Evolutionary conservation across 2,329 filamentous ascomycete genomes (phyloP), one percentile per base, ranked within the genome.

Genomic region (Colletotrichum endophyticum): DNA sequence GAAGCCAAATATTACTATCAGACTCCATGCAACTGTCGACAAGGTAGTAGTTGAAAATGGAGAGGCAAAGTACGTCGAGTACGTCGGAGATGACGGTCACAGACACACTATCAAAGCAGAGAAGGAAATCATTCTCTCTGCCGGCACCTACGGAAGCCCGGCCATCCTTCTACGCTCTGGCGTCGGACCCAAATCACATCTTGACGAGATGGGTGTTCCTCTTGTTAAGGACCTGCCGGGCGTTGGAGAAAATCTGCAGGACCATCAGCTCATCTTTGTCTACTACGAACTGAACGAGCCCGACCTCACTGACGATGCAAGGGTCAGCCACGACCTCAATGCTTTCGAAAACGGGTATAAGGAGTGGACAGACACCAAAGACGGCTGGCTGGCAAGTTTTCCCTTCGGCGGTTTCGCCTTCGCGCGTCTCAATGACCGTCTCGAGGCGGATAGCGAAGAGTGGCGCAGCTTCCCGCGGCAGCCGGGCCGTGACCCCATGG

Each of bases 121-220:
- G 32, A 83, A 83, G 30, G 89, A 90, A 77, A 85, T 91, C 16
- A 89, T 91, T 34, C 75, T 91, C 5, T 85, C 86, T 0, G 88
- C 86, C 2, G 89, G 89, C 15, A 82, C 86, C 3, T 88, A 89
- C 79, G 88, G 89, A 79, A 86, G 85, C 8, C 89, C 89, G 0
- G 87, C 89, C 77, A 84, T 91, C 9, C 85, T 91, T 4, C 87
- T 89, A 81, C 83, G 90, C 0, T 89, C 86, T 49, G 89, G 89
- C 8, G 84, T 91, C 27, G 89, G 88, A 0, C 85, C 87, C 1
- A 82, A 81, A 1, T 80, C 82, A 1, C 85, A 87, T 22, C 83
- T 91, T 3, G 70, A 84, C 12, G 80, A 83, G 25, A 84, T 88
- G 66, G 81, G 84, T 22, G 90, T 91, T 53, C 80, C 84, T 0